phyloP scores from a whole-genome alignment of 352 stramenopile species.

The Globisporangium echinulatum region DNA sequence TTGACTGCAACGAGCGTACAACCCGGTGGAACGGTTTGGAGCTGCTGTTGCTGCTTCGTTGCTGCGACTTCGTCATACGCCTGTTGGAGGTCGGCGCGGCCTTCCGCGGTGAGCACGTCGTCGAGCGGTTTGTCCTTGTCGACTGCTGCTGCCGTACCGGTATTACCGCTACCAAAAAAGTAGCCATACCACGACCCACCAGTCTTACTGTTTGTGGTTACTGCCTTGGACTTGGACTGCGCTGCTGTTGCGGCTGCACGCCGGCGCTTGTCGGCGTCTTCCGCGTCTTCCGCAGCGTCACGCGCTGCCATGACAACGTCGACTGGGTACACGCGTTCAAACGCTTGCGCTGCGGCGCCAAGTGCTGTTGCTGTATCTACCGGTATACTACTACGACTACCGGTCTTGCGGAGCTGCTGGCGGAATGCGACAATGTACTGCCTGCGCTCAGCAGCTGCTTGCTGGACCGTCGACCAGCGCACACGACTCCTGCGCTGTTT shows the following conservation, averaged over 20 bases:
- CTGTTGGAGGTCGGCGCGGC: slow-evolving; percentile 57
- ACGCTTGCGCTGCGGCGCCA: slow-evolving; percentile 30
- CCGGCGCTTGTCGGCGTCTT: slow-evolving; percentile 20
- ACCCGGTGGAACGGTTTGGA: slow-evolving; percentile 36
- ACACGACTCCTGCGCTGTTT: slow-evolving; percentile 15
- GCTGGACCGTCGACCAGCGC: slow-evolving; percentile 57
- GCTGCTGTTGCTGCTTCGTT: slow-evolving; percentile 32
- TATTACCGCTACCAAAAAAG: slow-evolving; percentile 41
- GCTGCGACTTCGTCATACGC: slow-evolving; percentile 67
- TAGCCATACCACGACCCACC: slow-evolving; percentile 74
- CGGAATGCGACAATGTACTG: slow-evolving; percentile 57
- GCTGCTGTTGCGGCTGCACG: slow-evolving; percentile 11
- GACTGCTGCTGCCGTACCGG: slow-evolving; percentile 13
- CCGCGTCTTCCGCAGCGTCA: slow-evolving; percentile 52
- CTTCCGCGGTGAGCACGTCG: slow-evolving; percentile 53
- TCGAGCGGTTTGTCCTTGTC: slow-evolving; percentile 15
- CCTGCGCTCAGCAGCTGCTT: slow-evolving; percentile 41
- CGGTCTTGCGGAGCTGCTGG: slow-evolving; percentile 35
- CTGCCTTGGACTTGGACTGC: slow-evolving; percentile 15
- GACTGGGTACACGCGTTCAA: slow-evolving; percentile 58
- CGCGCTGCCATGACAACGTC: slow-evolving; percentile 62
- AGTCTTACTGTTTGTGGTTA: slow-evolving; percentile 8
- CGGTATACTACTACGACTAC: not conserved
- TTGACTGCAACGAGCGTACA: slow-evolving; percentile 69
- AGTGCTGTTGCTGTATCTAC: slow-evolving; percentile 29